Percentiles rank a stretch among this genome's conserved stretches.
Evolutionary conservation across 2,329 filamentous ascomycete genomes (phyloP).

Genomic region (Venturia pyrina): DNA sequence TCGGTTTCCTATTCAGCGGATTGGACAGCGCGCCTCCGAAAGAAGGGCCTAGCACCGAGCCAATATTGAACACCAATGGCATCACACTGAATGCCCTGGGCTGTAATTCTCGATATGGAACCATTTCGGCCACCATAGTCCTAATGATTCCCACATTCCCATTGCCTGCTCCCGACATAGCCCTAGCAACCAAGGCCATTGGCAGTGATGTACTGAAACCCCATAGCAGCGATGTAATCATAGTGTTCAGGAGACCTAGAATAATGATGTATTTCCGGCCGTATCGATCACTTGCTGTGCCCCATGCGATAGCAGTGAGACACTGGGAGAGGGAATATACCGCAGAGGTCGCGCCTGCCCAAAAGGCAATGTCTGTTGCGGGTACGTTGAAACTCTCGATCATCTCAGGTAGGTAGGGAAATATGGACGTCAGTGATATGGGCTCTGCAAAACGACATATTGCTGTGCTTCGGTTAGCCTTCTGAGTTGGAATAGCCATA

Average conservation of each 20-base stretch:
- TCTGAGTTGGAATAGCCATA: neutral
- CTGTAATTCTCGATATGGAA: slow-evolving; percentile 63
- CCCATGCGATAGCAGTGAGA: slow-evolving; percentile 81
- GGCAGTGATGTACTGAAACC: slow-evolving; percentile 69
- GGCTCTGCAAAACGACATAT: slow-evolving; percentile 89
- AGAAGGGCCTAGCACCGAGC: slow-evolving; percentile 76
- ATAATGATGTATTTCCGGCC: slow-evolving; percentile 80
- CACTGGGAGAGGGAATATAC: slow-evolving; percentile 70
- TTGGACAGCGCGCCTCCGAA: slow-evolving; percentile 82
- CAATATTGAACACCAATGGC: slow-evolving; percentile 83
- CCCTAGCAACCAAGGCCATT: slow-evolving; percentile 71
- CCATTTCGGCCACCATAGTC: slow-evolving; percentile 88
- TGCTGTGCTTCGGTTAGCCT: slow-evolving; percentile 42
- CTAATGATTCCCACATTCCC: slow-evolving; percentile 80
- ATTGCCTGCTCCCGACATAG: slow-evolving; percentile 72
- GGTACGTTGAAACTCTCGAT: slow-evolving; percentile 31
- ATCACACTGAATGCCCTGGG: slow-evolving; percentile 86
- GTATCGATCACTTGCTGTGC: slow-evolving; percentile 67
- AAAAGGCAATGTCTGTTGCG: slow-evolving; percentile 37
- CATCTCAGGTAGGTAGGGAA: slow-evolving; percentile 71
- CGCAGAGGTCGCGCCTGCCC: slow-evolving; percentile 79
- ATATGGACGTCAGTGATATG: slow-evolving; percentile 86
- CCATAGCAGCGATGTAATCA: slow-evolving; percentile 72
- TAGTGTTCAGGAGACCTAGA: slow-evolving; percentile 63
- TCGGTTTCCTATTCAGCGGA: slow-evolving; percentile 64